phyloP scores from a whole-genome alignment of 2,329 filamentous ascomycete genomes.

The Tetracladium maxilliforme region DNA sequence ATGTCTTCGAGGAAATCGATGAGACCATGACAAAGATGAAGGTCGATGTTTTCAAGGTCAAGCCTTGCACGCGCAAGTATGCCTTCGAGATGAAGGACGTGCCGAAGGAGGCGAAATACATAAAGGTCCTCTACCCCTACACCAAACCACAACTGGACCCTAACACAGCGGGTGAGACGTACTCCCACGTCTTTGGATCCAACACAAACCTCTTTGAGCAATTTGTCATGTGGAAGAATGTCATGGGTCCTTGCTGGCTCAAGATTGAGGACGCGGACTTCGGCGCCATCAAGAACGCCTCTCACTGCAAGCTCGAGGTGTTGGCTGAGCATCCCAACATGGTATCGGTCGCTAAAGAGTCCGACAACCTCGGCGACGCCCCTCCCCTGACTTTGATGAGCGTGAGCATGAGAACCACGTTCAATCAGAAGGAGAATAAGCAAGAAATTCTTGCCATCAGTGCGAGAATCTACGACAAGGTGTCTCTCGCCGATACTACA shows the following conservation, averaged over 20 bases:
- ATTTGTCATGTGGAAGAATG: constrained; percentile 96
- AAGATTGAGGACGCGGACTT: constrained; percentile 82
- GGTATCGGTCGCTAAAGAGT: constrained; percentile 58
- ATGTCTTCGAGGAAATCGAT: constrained; percentile 85
- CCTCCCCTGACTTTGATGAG: constrained; percentile 96
- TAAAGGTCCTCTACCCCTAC: constrained; percentile 95
- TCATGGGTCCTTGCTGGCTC: constrained; percentile 98
- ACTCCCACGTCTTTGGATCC: constrained; percentile 84
- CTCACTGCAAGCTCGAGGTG: constrained; percentile 92
- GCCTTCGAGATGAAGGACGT: constrained; percentile 84
- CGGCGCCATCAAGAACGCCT: constrained; percentile 72
- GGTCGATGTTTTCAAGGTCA: constrained; percentile 87
- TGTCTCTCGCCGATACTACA: constrained; percentile 76
- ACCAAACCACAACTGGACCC: constrained; percentile 62
- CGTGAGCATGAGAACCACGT: constrained; percentile 70
- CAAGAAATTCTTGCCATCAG: constrained; percentile 90
- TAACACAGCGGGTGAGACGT: constrained; percentile 68
- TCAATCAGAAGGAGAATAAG: constrained; percentile 88
- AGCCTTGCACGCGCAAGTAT: constrained; percentile 78
- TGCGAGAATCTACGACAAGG: constrained; percentile 81
- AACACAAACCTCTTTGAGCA: constrained; percentile 94
- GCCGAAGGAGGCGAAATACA: constrained; percentile 77
- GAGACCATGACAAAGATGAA: constrained; percentile 74
- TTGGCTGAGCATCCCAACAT: constrained; percentile 64
- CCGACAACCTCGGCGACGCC: constrained; percentile 58